Percentiles rank a stretch among this genome's conserved stretches.
Conservation (phyloP, 23 red algal genomes). For the Pyropia haitanensis region DNA sequence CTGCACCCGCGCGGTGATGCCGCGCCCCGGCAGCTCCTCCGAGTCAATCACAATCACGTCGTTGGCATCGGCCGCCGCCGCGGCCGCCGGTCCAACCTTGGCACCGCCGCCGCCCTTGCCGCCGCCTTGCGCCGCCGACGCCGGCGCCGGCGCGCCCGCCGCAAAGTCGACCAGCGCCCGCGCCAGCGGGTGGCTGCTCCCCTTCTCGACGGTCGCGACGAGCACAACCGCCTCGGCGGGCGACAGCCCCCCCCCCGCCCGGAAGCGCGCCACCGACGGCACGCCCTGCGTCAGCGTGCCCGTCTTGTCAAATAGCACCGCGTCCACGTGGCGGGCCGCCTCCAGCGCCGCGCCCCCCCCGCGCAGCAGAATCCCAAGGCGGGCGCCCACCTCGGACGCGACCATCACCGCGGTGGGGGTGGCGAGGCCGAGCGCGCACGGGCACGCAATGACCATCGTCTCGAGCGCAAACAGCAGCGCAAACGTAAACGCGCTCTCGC, state of each 20-base stretch:
- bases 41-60: no score
- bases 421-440: conserved; percentile 92
- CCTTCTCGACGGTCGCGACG: conserved; percentile 11
- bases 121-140: no score
- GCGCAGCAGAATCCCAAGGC: conserved; percentile 59
- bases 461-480: conserved; percentile 83
- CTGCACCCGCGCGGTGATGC: no score
- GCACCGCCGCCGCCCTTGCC: no score
- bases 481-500: conserved; percentile 60
- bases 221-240: neutral
- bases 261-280: conserved; percentile 36
- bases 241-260: conserved; percentile 1
- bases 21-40: no score
- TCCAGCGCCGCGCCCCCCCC: conserved; percentile 65
- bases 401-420: conserved; percentile 95
- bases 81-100: no score
- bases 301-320: conserved; percentile 93
- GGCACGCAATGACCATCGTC: conserved; percentile 92
- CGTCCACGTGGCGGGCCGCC: conserved; percentile 24
- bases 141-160: no score
- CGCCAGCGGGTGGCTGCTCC: conserved; percentile 20
- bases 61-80: no score
- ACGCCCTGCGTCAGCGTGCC: conserved; percentile 80
- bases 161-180: conserved; percentile 13
- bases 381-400: conserved; percentile 55